phyloP scores from a whole-genome alignment of 148 eudicot genomes.

The Vaccinium vitisidaea region DNA sequence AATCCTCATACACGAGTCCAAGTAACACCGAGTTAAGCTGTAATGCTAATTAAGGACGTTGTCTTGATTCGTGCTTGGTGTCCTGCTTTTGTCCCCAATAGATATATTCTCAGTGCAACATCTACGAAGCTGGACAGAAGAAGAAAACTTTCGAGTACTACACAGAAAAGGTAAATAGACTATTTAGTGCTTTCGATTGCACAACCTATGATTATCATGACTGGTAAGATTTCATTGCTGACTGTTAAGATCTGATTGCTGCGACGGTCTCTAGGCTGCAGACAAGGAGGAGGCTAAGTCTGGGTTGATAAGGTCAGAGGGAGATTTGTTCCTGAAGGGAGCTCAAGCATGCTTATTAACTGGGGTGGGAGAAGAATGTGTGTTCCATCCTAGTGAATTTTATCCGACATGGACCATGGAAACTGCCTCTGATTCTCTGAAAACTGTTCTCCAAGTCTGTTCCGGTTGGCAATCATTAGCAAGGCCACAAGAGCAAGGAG shows the following conservation, averaged over 20 bases:
- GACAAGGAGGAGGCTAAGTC: conserved; percentile 47
- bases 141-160: conserved; percentile 64
- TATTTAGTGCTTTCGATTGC: not conserved
- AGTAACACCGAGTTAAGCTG: not conserved
- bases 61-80: not conserved
- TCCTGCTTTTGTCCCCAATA: conserved; percentile 23
- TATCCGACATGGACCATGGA: conserved; percentile 45
- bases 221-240: not conserved
- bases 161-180: conserved; percentile 69
- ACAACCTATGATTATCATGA: not conserved
- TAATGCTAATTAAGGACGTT: not conserved
- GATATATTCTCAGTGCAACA: conserved; percentile 91
- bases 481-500: conserved; percentile 27
- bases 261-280: conserved; percentile 38
- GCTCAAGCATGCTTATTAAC: conserved; percentile 38
- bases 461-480: conserved; percentile 37
- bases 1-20: not conserved
- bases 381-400: conserved; percentile 55
- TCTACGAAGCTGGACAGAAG: conserved; percentile 88
- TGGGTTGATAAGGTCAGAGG: conserved; percentile 56
- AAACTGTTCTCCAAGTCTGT: conserved; percentile 28
- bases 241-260: not conserved
- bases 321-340: conserved; percentile 52
- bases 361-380: conserved; percentile 32
- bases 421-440: conserved; percentile 36